These are phyloP conservation scores for Podila epicladia DNA, from an alignment of 192 early-diverging fungal genomes.

Conservation along the genomic window DNA sequence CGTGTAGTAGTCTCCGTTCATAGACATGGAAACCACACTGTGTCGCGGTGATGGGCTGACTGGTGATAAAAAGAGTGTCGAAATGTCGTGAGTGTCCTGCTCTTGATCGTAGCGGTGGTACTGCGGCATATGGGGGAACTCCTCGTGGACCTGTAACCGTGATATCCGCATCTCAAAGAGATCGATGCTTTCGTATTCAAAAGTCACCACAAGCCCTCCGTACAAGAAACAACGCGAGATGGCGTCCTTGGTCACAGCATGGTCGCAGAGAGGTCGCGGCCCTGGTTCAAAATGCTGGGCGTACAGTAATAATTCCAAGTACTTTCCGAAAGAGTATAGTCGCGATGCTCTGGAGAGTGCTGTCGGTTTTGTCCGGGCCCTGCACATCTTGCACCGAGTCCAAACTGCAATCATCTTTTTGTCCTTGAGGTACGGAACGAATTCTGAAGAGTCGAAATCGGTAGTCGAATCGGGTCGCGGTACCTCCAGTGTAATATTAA, in stretches of 20 bases:
- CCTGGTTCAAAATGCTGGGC: slow-evolving; percentile 59
- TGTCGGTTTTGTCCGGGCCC: slow-evolving; percentile 64
- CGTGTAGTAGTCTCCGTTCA: slow-evolving; percentile 43
- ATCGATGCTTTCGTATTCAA: slow-evolving; percentile 72
- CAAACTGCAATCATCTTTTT: slow-evolving; percentile 82
- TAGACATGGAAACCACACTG: slow-evolving; percentile 12
- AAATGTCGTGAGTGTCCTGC: slow-evolving; percentile 54
- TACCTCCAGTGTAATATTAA: slow-evolving; percentile 58
- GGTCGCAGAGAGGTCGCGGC: slow-evolving; percentile 65
- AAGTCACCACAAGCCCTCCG: slow-evolving; percentile 73
- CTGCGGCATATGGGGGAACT: slow-evolving; percentile 26
- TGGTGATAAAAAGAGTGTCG: slow-evolving; percentile 3
- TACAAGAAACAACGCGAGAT: slow-evolving; percentile 80
- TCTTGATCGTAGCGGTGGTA: slow-evolving; percentile 39
- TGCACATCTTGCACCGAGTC: slow-evolving; percentile 82
- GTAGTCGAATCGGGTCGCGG: slow-evolving; percentile 21
- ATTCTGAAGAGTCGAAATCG: slow-evolving; percentile 25
- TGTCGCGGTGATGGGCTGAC: background rate
- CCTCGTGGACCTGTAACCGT: slow-evolving; percentile 59
- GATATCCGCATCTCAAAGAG: slow-evolving; percentile 76
- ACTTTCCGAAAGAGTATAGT: slow-evolving; percentile 94
- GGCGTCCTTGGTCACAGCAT: slow-evolving; percentile 49
- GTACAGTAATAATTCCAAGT: slow-evolving; percentile 88
- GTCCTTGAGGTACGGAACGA: slow-evolving; percentile 61
- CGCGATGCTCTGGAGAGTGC: slow-evolving; percentile 78